These are phyloP conservation scores for Yamadazyma friedrichii DNA, from an alignment of 1,139 yeast species.

Conservation along the genomic window DNA sequence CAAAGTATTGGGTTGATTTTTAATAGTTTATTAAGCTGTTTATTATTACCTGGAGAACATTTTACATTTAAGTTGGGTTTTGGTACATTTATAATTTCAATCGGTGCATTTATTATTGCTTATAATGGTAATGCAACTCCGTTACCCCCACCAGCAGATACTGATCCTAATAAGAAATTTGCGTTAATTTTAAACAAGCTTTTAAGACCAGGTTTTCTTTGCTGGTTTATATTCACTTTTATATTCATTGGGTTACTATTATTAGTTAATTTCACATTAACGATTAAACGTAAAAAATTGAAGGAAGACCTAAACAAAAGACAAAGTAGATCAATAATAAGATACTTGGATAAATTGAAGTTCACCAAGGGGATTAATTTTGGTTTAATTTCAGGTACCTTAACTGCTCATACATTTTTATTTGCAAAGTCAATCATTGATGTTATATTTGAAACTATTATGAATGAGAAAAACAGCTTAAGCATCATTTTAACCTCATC, in stretches of 20 bases:
- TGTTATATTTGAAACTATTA: conserved; percentile 49
- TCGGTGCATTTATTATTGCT: conserved; percentile 82
- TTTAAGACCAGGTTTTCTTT: conserved; percentile 26
- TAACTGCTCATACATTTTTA: conserved; percentile 82
- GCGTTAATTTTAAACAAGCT: conserved; percentile 26
- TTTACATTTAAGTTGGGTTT: conserved; percentile 56
- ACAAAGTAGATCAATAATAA: conserved; percentile 11
- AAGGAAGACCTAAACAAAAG: conserved; percentile 14
- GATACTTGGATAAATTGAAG: conserved; percentile 20
- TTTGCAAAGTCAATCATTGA: conserved; percentile 85
- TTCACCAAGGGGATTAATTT: conserved; percentile 54
- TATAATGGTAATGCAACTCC: conserved; percentile 53
- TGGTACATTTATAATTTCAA: conserved; percentile 68
- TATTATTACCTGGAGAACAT: conserved; percentile 64
- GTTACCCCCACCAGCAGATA: conserved; percentile 17
- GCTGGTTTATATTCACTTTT: conserved; percentile 42
- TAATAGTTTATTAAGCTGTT: conserved; percentile 70
- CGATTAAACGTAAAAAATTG: conserved; percentile 13
- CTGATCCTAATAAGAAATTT: conserved; percentile 27
- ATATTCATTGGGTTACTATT: conserved; percentile 26
- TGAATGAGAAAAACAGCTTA: conserved; percentile 28
- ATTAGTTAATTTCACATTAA: conserved; percentile 20
- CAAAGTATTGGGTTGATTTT: conserved; percentile 88
- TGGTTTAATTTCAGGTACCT: conserved; percentile 73
- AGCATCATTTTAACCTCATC: conserved; percentile 20